Evolutionary conservation across 228 moss, liverwort and hornwort species (phyloP), one percentile per base, ranked within the genome.

Genomic region (Sphagnum magellanicum): DNA sequence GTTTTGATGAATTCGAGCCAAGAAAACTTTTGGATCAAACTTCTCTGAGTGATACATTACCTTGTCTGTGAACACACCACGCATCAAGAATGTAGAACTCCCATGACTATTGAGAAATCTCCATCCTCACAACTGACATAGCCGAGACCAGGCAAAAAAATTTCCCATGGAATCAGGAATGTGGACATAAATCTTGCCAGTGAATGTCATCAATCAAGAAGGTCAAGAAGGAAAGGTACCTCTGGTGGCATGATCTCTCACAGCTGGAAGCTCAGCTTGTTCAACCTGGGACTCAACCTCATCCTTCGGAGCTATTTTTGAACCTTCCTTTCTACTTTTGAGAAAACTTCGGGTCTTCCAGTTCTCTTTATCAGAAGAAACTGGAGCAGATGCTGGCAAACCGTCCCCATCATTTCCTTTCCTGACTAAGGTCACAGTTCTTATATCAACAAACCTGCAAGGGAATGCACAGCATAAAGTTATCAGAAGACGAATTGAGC

Each of bases 1-100:
- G 73, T 65, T 80, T 71, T 90, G 89, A 75, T 93, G 98, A 71
- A 98, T 83, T 68, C 89, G 91, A 76, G 98, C 79, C 75, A 98
- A 71, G 80, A 90, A 98, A 70, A 91, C 84, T 74, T 78, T 98
- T n/a, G 98, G 74, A 63, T 98, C 92, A 71, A 98, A 98, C 65
- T 88, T 90, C 77, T 94, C 98, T 10, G 94, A 93, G 73, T 93
- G 84, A 78, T 98, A 98, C 65, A 92, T 81, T 61, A 98, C 80
- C 81, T 92, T 98, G 70, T 98, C 93, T 91, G 77, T 74, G 32
- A 32, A 32, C 32, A 32, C 32, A 32, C 32, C 32, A 32, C 3
- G 3, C 32, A 32, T 32, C 32, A 32, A 32, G 32, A 32, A 32
- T 32, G 32, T 32, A 32, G 1, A 32, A 32, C 32, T 32, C 32